Evolutionary conservation across 441 rosid genomes (phyloP).

Genomic region (Croton setiger): DNA sequence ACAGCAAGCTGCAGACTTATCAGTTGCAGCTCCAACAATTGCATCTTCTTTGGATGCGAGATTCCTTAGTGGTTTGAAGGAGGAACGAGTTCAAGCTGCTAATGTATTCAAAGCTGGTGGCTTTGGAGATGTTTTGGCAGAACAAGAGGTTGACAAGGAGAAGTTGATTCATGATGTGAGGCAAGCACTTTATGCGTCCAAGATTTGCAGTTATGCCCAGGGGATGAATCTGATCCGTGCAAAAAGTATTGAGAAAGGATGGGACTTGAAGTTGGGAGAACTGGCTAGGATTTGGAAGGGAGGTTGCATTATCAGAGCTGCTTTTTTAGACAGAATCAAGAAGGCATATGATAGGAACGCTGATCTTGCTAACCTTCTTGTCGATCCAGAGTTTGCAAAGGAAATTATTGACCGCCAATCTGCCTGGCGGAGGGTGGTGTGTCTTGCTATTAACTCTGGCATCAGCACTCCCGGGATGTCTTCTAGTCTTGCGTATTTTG

Average conservation of each 20-base stretch:
- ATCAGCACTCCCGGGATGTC: slow-evolving; percentile 97
- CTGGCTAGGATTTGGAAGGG: slow-evolving; percentile 95
- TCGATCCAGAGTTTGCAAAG: slow-evolving; percentile 91
- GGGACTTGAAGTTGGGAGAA: slow-evolving; percentile 87
- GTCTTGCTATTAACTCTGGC: slow-evolving; percentile 81
- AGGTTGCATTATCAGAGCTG: slow-evolving; percentile 90
- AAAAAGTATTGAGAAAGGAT: slow-evolving; percentile 78
- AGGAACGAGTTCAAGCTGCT: slow-evolving; percentile 83
- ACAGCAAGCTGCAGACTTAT: slow-evolving; percentile 94
- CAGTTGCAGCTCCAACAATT: slow-evolving; percentile 95
- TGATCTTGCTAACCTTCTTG: slow-evolving; percentile 81
- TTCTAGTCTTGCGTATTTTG: slow-evolving; percentile 89
- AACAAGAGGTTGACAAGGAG: slow-evolving; percentile 70
- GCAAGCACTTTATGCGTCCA: slow-evolving; percentile 86
- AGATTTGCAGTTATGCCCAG: slow-evolving; percentile 94
- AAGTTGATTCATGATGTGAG: slow-evolving; percentile 78
- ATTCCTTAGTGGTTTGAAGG: slow-evolving; percentile 89
- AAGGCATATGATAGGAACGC: slow-evolving; percentile 85
- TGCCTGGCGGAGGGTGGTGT: slow-evolving; percentile 88
- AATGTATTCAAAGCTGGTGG: slow-evolving; percentile 74
- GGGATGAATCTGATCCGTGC: slow-evolving; percentile 95
- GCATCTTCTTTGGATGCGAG: slow-evolving; percentile 87
- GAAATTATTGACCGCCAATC: slow-evolving; percentile 84
- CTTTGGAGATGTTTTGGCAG: slow-evolving; percentile 57
- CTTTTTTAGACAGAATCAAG: slow-evolving; percentile 90